phyloP scores from a whole-genome alignment of 1,284 basidiomycete species.

The Boletus albobrunnescens region DNA sequence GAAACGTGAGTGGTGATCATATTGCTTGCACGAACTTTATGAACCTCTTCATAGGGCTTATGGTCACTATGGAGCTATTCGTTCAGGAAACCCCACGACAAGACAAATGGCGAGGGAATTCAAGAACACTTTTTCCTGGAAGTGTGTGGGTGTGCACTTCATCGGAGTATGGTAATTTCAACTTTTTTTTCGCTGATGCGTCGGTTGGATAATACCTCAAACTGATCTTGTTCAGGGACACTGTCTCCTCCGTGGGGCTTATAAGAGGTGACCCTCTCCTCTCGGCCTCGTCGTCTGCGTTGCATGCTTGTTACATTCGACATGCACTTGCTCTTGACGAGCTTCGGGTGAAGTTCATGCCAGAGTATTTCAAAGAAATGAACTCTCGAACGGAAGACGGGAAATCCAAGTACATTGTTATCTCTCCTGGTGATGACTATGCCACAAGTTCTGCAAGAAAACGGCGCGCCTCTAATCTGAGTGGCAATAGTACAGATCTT shows the following conservation, averaged over 20 bases:
- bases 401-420: constrained; percentile 9
- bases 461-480: background rate
- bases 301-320: constrained; percentile 36
- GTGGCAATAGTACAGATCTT: background rate
- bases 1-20: constrained; percentile 11
- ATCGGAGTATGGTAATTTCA: constrained; percentile 39
- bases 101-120: constrained; percentile 27
- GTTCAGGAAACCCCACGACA: constrained; percentile 8
- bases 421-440: background rate
- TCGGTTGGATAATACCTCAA: background rate
- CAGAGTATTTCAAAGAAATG: constrained; percentile 36
- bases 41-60: constrained; percentile 33
- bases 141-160: constrained; percentile 35
- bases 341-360: constrained; percentile 40
- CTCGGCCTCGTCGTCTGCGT: constrained; percentile 15
- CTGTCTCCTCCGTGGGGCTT: constrained; percentile 38
- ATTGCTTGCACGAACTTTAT: background rate
- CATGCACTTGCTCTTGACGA: constrained; percentile 43
- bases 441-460: background rate
- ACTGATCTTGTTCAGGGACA: constrained; percentile 5
- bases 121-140: constrained; percentile 37
- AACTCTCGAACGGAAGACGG: constrained; percentile 12
- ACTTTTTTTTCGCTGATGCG: background rate
- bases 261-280: constrained; percentile 26
- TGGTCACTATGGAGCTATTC: constrained; percentile 32